These are phyloP conservation scores for Lomentospora prolificans DNA, from an alignment of 2,329 filamentous ascomycete species.

Conservation along the genomic window DNA sequence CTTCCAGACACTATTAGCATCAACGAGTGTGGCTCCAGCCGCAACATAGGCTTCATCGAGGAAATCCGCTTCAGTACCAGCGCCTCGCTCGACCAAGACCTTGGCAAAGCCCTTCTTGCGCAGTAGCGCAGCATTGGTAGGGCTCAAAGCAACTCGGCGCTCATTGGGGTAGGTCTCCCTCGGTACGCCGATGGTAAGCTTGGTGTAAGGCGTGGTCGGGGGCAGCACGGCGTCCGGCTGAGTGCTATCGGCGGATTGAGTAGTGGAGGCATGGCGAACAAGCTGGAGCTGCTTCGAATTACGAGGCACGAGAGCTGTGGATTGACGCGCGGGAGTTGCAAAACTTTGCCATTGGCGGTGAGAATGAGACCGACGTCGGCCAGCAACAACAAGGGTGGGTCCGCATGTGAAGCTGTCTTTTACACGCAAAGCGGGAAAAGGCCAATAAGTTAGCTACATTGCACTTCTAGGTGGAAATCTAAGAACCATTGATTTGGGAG, in stretches of 20 bases:
- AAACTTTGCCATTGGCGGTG: constrained; percentile 4
- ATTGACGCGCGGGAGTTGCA: background rate
- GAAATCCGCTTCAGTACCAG: constrained; percentile 70
- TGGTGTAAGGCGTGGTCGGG: constrained; percentile 52
- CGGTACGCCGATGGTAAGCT: constrained; percentile 69
- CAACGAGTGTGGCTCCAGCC: constrained; percentile 69
- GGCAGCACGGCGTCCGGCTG: constrained; percentile 18
- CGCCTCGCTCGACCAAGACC: constrained; percentile 70
- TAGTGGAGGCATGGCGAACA: constrained; percentile 7
- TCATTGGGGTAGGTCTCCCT: constrained; percentile 71
- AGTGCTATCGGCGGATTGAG: background rate
- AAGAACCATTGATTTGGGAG: background rate
- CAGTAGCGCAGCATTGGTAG: constrained; percentile 70
- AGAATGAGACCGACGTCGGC: constrained; percentile 5
- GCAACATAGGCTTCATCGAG: constrained; percentile 66
- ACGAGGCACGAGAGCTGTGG: constrained; percentile 4
- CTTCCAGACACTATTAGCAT: constrained; percentile 59
- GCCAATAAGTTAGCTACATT: background rate
- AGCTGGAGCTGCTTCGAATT: constrained; percentile 2
- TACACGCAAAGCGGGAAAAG: background rate
- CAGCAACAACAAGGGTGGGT: background rate
- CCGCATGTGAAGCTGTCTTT: constrained; percentile 1
- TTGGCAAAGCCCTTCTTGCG: constrained; percentile 77
- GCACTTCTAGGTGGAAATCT: background rate
- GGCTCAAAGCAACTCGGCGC: constrained; percentile 74